A percentile compares a stretch with the other conserved stretches of the same genome.
phyloP scores from a whole-genome alignment of 2,329 filamentous ascomycete genomes.

The Lithohypha guttulata region DNA sequence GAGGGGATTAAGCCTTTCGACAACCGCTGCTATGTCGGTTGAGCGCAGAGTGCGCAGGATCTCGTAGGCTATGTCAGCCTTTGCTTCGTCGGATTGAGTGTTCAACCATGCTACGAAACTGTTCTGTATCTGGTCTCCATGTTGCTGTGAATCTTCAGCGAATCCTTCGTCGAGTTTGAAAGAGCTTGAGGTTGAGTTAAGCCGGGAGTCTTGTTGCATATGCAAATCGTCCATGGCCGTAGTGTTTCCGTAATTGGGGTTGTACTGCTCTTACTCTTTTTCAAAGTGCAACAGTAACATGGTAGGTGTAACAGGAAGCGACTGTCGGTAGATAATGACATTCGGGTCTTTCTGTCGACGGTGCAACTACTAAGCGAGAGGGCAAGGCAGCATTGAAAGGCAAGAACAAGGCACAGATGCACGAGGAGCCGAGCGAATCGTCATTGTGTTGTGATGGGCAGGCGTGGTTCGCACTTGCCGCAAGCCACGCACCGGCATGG shows the following conservation, averaged over 20 bases:
- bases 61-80: constrained; percentile 64
- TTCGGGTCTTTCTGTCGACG: no score
- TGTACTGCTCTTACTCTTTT: no score
- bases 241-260: not conserved
- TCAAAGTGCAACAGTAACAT: no score
- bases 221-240: constrained; percentile 1
- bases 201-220: not conserved
- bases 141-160: constrained; percentile 55
- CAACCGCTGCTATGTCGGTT: constrained; percentile 66
- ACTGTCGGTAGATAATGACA: no score
- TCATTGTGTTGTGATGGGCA: no score
- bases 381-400: no score
- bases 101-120: constrained; percentile 46
- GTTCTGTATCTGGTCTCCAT: constrained; percentile 7
- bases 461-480: no score
- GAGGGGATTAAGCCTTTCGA: constrained; percentile 67
- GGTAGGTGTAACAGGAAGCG: no score
- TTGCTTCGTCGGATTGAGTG: constrained; percentile 42
- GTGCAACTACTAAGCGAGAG: no score
- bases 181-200: constrained; percentile 21
- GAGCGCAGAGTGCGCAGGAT: constrained; percentile 71
- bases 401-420: no score
- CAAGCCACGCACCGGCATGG: no score
- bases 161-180: constrained; percentile 74
- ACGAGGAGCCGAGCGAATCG: no score